These are phyloP conservation scores for Teratosphaeria nubilosa DNA, from an alignment of 2,329 filamentous ascomycete genomes.

Conservation along the genomic window DNA sequence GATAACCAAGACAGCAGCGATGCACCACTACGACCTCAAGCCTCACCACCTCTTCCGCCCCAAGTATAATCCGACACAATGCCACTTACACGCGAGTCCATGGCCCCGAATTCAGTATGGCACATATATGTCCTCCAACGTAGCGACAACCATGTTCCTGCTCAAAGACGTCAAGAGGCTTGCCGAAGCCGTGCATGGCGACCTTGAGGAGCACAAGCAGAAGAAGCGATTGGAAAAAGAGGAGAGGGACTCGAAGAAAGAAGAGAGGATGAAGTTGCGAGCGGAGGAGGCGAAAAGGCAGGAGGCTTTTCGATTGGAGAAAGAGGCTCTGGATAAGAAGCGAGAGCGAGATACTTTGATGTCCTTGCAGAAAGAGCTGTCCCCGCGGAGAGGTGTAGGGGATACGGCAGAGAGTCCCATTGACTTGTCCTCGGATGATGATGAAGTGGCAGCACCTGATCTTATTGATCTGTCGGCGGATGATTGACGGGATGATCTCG, in stretches of 20 bases:
- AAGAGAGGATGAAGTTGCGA: slow-evolving; percentile 4
- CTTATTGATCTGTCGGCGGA: background rate
- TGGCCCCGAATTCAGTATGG: slow-evolving; percentile 17
- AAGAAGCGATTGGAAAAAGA: slow-evolving; percentile 5
- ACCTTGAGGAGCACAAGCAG: slow-evolving; percentile 10
- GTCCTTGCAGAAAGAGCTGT: background rate
- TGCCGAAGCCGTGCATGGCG: slow-evolving; percentile 12
- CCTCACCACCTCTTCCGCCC: slow-evolving; percentile 16
- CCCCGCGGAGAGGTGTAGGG: background rate
- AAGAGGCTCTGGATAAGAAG: background rate
- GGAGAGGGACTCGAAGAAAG: slow-evolving; percentile 7
- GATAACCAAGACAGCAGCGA: slow-evolving; percentile 21
- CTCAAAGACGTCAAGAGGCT: slow-evolving; percentile 14
- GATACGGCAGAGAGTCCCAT: background rate
- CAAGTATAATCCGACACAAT: background rate
- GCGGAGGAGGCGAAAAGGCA: background rate
- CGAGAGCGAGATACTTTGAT: background rate
- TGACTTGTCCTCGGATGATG: background rate
- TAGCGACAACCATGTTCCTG: slow-evolving; percentile 20
- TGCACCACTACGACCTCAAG: slow-evolving; percentile 12
- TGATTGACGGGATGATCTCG: background rate
- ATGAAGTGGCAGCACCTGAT: background rate
- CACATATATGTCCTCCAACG: slow-evolving; percentile 11
- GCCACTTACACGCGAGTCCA: background rate
- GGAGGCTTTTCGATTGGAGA: background rate